phyloP scores from a whole-genome alignment of 768 basidiomycete genomes.

The Macrolepiota albuminosa region DNA sequence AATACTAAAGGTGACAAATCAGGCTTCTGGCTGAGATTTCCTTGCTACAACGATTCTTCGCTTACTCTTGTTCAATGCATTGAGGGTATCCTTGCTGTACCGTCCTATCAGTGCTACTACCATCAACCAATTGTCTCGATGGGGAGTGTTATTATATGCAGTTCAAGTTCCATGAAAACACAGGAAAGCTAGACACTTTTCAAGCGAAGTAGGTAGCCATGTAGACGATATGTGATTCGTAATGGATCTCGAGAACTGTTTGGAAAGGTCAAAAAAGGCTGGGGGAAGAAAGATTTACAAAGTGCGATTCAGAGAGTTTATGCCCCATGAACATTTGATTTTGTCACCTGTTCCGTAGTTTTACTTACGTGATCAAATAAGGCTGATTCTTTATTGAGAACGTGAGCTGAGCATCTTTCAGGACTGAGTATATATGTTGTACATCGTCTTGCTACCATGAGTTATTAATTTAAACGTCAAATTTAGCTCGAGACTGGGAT shows the following conservation, averaged over 20 bases:
- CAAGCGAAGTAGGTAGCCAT: background rate
- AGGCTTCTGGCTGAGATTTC: background rate
- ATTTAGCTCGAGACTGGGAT: background rate
- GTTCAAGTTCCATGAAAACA: background rate
- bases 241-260: background rate
- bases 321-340: background rate
- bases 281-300: no score
- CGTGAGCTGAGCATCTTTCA: background rate
- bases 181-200: background rate
- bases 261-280: background rate
- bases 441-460: background rate
- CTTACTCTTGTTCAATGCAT: background rate
- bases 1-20: background rate
- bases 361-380: background rate
- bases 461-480: background rate
- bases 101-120: background rate
- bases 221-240: background rate
- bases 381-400: background rate
- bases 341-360: background rate
- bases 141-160: no score
- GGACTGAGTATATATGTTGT: background rate
- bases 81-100: background rate
- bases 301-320: background rate
- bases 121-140: background rate
- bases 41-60: background rate